Base-by-base conservation (phyloP, 202 grass and related monocot genomes). In the Musa balbisiana region DNA sequence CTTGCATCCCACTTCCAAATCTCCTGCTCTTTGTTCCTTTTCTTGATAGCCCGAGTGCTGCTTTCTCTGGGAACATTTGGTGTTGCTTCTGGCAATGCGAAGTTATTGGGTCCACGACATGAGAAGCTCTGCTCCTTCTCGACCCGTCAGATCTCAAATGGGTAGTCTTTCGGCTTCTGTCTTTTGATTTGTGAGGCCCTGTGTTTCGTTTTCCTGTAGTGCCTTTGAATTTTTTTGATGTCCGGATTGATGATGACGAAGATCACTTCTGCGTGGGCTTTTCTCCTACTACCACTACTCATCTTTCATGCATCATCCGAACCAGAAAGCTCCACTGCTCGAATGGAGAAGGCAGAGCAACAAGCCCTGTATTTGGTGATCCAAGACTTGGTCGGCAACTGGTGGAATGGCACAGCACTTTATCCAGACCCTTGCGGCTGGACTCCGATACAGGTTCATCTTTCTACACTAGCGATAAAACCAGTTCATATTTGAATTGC, bases 11-110 rank as follows among this genome's bases (percentile, higher is more conserved):
- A 8, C 27, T 19, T 62, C 10, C 3, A 62, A 5, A 19, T 59
- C 74, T n/a, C 69, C 2, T 21, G 8, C 62, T 10, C 1, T 17
- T 27, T 49, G 3, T 50, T 14, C 52, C 9, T 76, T 80, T 64
- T 75, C 58, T 91, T 72, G 83, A 80, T 85, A 91, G 84, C 66
- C 85, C 49, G 67, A 80, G 60, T 20, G 14, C 10, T 78, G 14
- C 82, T 58, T 79, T 19, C 58, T 76, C 59, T 73, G 66, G 74
- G 85, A 27, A 83, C 80, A 87, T 80, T 87, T 78, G 14, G 49
- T 33, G 10, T 27, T 71, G 33, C 17, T 51, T 52, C 69, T 13
- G 17, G 0, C 19, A 22, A 43, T 50, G 11, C 65, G 52, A 72
- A 62, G 3, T 52, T 78, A 71, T 27, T 10, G 53, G 53, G 11